Conservation (phyloP, 2,329 filamentous ascomycete genomes). For the Pseudocercospora crystallina region DNA sequence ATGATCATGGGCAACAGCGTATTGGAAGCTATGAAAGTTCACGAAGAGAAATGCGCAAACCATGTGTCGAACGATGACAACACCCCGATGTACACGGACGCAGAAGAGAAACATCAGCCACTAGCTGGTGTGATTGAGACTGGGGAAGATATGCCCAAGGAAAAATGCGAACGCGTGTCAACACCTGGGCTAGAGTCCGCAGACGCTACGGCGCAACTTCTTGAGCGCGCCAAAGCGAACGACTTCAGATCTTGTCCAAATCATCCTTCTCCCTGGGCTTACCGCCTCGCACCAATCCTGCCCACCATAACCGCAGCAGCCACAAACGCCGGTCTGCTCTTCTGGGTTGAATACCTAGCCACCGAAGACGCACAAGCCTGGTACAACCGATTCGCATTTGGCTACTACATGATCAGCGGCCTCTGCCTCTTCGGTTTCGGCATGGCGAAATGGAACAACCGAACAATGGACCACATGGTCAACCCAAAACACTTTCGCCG, state of each 20-base stretch:
- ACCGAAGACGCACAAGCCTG: conserved; percentile 4
- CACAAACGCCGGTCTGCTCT: conserved; percentile 7
- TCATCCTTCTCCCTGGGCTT: background rate
- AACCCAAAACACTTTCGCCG: too few species aligned
- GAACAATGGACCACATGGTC: too few species aligned
- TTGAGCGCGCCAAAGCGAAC: background rate
- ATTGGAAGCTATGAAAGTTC: too few species aligned
- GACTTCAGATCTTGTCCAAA: background rate
- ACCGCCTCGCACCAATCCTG: background rate
- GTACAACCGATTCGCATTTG: conserved; percentile 3
- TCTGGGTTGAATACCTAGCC: conserved; percentile 2
- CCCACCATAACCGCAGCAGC: conserved; percentile 1
- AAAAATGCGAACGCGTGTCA: too few species aligned
- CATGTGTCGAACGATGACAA: too few species aligned
- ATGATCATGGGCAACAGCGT: too few species aligned
- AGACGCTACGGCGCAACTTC: background rate
- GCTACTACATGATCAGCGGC: conserved; percentile 2
- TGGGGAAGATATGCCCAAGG: too few species aligned
- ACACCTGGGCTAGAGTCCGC: background rate
- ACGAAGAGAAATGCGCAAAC: too few species aligned
- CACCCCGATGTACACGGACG: too few species aligned
- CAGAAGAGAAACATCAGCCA: too few species aligned
- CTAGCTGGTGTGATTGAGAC: too few species aligned
- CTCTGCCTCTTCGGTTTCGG: conserved; percentile 1
- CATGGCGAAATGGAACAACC: background rate